phyloP scores from a whole-genome alignment of 2,329 filamentous ascomycete species.

The Lachnellula hyalina region DNA sequence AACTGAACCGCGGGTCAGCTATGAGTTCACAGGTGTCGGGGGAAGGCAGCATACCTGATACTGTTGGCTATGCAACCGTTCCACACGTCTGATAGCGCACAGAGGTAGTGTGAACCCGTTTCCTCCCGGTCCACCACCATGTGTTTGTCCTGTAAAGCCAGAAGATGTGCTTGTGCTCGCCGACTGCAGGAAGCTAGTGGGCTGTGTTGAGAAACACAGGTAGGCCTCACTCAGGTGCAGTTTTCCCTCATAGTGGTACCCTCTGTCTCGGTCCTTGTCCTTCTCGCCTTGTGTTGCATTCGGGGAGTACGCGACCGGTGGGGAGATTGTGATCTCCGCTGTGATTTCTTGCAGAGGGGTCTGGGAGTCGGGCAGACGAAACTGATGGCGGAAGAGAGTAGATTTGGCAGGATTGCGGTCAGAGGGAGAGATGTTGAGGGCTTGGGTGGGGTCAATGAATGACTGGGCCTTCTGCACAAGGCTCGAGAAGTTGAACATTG shows the following conservation, averaged over 20 bases:
- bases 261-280: constrained; percentile 58
- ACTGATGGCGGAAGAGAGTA: constrained; percentile 90
- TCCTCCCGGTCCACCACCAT: constrained; percentile 85
- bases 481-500: constrained; percentile 64
- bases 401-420: constrained; percentile 86
- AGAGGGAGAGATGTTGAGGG: constrained; percentile 64
- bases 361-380: constrained; percentile 87
- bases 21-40: neutral
- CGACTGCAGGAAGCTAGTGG: constrained; percentile 76
- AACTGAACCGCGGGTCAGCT: constrained; percentile 49
- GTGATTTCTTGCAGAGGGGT: constrained; percentile 94
- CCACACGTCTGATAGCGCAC: constrained; percentile 85
- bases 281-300: constrained; percentile 67
- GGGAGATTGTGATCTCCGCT: constrained; percentile 85
- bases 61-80: constrained; percentile 86
- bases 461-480: constrained; percentile 95
- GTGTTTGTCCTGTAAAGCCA: constrained; percentile 85
- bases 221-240: constrained; percentile 91
- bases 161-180: constrained; percentile 76
- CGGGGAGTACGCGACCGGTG: constrained; percentile 39
- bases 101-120: constrained; percentile 95
- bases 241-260: constrained; percentile 87
- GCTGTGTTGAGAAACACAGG: constrained; percentile 93
- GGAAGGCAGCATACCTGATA: constrained; percentile 52
- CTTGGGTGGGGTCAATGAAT: constrained; percentile 84